Percentiles rank a stretch among this genome's conserved stretches.
Evolutionary conservation across 768 basidiomycete species (phyloP).

Genomic region (Podaxis sp.): DNA sequence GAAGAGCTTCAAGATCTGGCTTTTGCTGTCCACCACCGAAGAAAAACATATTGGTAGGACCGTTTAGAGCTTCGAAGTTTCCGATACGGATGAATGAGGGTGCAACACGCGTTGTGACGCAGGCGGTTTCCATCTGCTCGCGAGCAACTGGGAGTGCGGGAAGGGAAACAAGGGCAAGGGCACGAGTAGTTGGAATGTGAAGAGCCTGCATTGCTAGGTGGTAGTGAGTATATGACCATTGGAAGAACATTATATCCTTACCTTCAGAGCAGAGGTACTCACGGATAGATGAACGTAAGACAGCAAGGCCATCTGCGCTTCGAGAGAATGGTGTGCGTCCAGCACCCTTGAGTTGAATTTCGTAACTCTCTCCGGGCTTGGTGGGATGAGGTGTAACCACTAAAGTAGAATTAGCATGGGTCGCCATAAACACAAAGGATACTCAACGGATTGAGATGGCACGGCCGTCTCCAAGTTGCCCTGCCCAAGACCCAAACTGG

Average conservation of each 20-base stretch:
- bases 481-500: conserved; percentile 88
- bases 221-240: not conserved
- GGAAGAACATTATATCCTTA: conserved; percentile 23
- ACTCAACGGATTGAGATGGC: conserved; percentile 78
- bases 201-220: conserved; percentile 60
- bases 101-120: conserved; percentile 76
- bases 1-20: conserved; percentile 71
- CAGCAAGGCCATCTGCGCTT: conserved; percentile 91
- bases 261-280: conserved; percentile 95
- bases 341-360: conserved; percentile 93
- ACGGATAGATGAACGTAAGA: conserved; percentile 89
- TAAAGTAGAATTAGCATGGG: conserved; percentile 25
- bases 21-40: conserved; percentile 78
- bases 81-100: conserved; percentile 93
- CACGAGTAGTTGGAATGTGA: conserved; percentile 83
- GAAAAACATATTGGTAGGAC: conserved; percentile 60
- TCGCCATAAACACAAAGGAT: not conserved
- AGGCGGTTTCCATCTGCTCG: conserved; percentile 71
- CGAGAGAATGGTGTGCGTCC: conserved; percentile 95
- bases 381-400: conserved; percentile 77
- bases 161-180: conserved; percentile 75
- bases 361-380: conserved; percentile 56
- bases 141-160: conserved; percentile 73
- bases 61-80: conserved; percentile 82
- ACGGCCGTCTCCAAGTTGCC: conserved; percentile 93